A percentile compares a stretch with the other conserved stretches of the same genome.
Evolutionary conservation across 2,329 filamentous ascomycete species (phyloP).

Genomic region (Penicillium decumbens): DNA sequence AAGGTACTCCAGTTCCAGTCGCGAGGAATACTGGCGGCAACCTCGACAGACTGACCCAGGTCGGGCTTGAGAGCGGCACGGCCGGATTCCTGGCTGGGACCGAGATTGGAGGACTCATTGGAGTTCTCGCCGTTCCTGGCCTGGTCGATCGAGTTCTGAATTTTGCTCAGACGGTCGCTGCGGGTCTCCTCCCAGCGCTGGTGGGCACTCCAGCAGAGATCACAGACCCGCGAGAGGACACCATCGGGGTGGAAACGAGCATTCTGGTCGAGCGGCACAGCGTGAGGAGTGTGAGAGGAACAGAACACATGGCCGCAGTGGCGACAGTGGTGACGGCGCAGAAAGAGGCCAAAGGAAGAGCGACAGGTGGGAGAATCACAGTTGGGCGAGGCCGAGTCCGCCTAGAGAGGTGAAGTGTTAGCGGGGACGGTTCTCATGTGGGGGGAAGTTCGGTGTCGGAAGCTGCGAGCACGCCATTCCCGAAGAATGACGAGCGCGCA

Average conservation of each 20-base stretch:
- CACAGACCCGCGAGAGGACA: conserved; percentile 53
- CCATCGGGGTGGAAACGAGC: conserved; percentile 61
- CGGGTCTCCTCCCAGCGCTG: conserved; percentile 52
- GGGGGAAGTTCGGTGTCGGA: not conserved
- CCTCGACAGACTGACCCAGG: conserved; percentile 37
- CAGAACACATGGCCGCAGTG: conserved; percentile 65
- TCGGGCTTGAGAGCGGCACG: conserved; percentile 18
- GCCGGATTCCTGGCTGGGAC: conserved; percentile 21
- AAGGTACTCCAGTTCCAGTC: conserved; percentile 63
- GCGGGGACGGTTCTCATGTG: not conserved
- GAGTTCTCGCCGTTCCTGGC: conserved; percentile 19
- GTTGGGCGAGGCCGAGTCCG: conserved; percentile 52
- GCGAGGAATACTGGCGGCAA: conserved; percentile 53
- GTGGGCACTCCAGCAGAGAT: conserved; percentile 57
- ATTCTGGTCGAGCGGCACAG: conserved; percentile 59
- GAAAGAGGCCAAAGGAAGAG: conserved; percentile 56
- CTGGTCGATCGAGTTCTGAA: conserved; percentile 37
- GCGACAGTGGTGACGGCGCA: conserved; percentile 62
- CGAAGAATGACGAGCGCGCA: conserved; percentile 19
- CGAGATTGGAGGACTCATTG: conserved; percentile 22
- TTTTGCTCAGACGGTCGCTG: conserved; percentile 50
- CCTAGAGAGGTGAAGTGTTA: conserved; percentile 37
- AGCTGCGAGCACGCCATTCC: conserved; percentile 26
- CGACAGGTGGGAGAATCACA: conserved; percentile 58
- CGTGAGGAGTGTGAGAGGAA: conserved; percentile 53